Conservation (phyloP, 2,329 filamentous ascomycete genomes). For the Epicoccum sorghinum region DNA sequence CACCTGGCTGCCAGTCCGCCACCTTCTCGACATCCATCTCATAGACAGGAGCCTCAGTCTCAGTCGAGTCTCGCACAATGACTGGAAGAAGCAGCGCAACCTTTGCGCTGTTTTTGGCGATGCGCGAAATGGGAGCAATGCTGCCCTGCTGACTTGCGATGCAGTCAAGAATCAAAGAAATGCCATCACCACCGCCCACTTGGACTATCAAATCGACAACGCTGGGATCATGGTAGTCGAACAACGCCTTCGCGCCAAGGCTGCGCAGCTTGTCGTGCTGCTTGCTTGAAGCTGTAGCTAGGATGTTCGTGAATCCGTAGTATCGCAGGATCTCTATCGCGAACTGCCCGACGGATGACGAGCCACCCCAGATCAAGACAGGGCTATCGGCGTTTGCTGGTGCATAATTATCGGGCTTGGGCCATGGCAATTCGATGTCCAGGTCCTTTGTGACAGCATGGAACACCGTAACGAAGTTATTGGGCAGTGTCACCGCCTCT, state of each 20-base stretch:
- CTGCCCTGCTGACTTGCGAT: slow-evolving; percentile 41
- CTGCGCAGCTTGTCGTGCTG: slow-evolving; percentile 47
- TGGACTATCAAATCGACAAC: slow-evolving; percentile 41
- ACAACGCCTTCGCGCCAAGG: slow-evolving; percentile 48
- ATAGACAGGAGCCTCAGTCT: slow-evolving; percentile 58
- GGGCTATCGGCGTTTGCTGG: slow-evolving; percentile 36
- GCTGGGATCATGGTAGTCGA: slow-evolving; percentile 48
- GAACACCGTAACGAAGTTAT: slow-evolving; percentile 65
- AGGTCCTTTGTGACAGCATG: slow-evolving; percentile 61
- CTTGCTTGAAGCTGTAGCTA: slow-evolving; percentile 46
- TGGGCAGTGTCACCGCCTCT: slow-evolving; percentile 61
- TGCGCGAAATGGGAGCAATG: slow-evolving; percentile 50
- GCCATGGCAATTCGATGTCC: slow-evolving; percentile 63
- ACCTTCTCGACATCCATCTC: slow-evolving; percentile 58
- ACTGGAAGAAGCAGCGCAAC: slow-evolving; percentile 67
- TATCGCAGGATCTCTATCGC: slow-evolving; percentile 52
- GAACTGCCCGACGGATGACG: slow-evolving; percentile 52
- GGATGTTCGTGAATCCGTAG: slow-evolving; percentile 49
- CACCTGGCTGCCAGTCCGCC: slow-evolving; percentile 60
- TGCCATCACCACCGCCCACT: slow-evolving; percentile 21
- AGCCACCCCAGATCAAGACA: slow-evolving; percentile 54
- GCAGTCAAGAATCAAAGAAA: slow-evolving; percentile 40
- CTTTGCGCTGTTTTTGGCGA: slow-evolving; percentile 57
- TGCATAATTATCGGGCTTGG: slow-evolving; percentile 54
- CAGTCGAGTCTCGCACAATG: slow-evolving; percentile 60